Percentiles rank a stretch among this genome's conserved stretches.
phyloP scores from a whole-genome alignment of 139 green algal species.

The Tetradesmus obliquus region DNA sequence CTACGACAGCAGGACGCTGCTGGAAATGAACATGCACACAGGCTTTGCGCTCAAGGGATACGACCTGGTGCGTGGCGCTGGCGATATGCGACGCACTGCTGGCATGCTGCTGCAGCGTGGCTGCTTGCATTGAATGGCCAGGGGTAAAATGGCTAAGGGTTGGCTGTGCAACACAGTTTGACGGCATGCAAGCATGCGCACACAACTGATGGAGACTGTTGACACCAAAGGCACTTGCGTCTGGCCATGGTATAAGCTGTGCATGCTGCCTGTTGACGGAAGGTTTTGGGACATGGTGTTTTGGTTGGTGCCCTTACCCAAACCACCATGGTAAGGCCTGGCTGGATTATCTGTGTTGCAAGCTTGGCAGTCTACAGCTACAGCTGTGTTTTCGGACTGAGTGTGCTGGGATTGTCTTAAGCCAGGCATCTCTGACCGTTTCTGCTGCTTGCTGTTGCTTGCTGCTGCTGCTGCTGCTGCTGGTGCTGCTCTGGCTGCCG shows the following conservation, averaged over 20 bases:
- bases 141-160: too few relatives aligned
- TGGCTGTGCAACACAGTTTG: not conserved
- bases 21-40: conserved; percentile 86
- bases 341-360: too few relatives aligned
- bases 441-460: not conserved
- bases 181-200: not conserved
- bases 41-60: conserved; percentile 85
- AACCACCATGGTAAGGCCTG: too few relatives aligned
- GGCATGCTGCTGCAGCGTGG: too few relatives aligned
- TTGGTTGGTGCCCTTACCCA: too few relatives aligned
- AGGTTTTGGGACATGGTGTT: too few relatives aligned
- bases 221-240: too few relatives aligned
- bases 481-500: not conserved
- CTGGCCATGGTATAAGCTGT: too few relatives aligned
- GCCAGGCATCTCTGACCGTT: not conserved
- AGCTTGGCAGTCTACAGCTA: not conserved
- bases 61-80: conserved; percentile 65
- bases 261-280: too few relatives aligned
- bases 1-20: conserved; percentile 75
- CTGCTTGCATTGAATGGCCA: not conserved
- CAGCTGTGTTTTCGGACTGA: not conserved
- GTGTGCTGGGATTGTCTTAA: too few relatives aligned
- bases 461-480: not conserved
- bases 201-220: not conserved
- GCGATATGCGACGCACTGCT: not conserved